These are phyloP conservation scores for Ambrosia artemisiifolia DNA, from an alignment of 129 eudicot species.

Conservation along the genomic window DNA sequence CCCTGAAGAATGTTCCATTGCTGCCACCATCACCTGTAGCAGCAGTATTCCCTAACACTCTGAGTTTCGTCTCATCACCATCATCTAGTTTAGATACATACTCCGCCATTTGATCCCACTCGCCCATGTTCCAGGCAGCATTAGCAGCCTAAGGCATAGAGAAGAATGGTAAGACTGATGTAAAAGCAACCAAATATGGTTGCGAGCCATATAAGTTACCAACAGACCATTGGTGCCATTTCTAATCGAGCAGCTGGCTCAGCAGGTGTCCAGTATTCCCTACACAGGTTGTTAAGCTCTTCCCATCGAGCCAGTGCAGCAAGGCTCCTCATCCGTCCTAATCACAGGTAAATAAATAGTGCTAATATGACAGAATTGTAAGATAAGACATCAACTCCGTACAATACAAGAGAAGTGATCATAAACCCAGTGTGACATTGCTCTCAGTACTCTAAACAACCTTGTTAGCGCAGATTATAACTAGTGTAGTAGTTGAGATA, in stretches of 20 bases:
- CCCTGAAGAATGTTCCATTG: conserved; percentile 89
- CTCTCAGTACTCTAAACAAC: neutral
- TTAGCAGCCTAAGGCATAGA: conserved; percentile 65
- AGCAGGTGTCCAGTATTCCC: conserved; percentile 92
- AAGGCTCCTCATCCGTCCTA: conserved; percentile 98
- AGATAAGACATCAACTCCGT: neutral
- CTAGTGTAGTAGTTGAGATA: neutral
- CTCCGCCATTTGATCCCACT: conserved; percentile 99
- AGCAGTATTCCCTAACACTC: conserved; percentile 84
- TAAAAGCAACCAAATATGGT: conserved; percentile 6
- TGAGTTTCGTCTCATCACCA: conserved; percentile 88
- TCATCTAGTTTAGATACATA: conserved; percentile 91
- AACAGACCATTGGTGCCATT: conserved; percentile 89
- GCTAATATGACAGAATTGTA: neutral
- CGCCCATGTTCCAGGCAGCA: conserved; percentile 99
- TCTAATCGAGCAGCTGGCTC: conserved; percentile 93
- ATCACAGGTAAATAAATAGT: conserved; percentile 4
- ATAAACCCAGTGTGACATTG: neutral
- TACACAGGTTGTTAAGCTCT: conserved; percentile 89
- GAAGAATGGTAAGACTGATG: conserved; percentile 4
- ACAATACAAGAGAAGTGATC: neutral
- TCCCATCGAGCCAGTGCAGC: conserved; percentile 98
- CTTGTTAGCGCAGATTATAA: neutral
- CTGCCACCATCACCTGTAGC: conserved; percentile 96
- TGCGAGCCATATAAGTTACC: neutral